Conservation (phyloP, 306 rosid species). For the Prosopis cineraria region DNA sequence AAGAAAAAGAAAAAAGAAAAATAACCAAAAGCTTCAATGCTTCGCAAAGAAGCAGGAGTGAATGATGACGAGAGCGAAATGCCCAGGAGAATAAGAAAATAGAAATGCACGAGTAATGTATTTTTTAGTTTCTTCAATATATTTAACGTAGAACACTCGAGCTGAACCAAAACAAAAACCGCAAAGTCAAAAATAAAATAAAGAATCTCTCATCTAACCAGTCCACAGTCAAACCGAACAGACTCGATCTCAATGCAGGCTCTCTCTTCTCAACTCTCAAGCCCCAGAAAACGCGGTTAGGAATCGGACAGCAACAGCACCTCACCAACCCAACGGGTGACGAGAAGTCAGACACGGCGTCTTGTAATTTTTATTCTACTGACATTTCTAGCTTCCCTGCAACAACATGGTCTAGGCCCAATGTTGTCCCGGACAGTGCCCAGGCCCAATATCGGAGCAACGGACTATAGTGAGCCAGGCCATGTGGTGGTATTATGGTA, state of each 20-base stretch:
- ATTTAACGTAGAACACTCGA: not conserved
- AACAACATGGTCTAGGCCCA: not conserved
- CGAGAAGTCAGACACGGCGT: not conserved
- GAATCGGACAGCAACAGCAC: not conserved
- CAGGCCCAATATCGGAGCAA: not conserved
- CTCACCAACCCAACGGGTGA: not conserved
- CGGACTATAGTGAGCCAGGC: not conserved
- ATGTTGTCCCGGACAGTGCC: not conserved
- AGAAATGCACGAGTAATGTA: not conserved
- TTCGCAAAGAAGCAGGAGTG: not conserved
- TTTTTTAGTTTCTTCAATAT: not conserved
- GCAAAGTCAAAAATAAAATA: conserved; percentile 26
- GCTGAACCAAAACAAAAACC: not conserved
- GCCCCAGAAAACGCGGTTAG: not conserved
- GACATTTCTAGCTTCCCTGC: not conserved
- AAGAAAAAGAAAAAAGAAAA: not conserved
- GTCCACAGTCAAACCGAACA: not conserved
- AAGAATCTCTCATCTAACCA: not conserved
- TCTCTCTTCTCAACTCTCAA: not conserved
- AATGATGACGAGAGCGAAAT: not conserved
- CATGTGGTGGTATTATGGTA: not conserved
- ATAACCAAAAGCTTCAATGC: not conserved
- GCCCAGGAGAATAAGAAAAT: not conserved
- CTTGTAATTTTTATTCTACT: not conserved
- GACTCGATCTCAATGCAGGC: not conserved